Percentiles rank a stretch among this genome's conserved stretches.
Conservation (phyloP, 306 rosid genomes). For the Quercus variabilis region DNA sequence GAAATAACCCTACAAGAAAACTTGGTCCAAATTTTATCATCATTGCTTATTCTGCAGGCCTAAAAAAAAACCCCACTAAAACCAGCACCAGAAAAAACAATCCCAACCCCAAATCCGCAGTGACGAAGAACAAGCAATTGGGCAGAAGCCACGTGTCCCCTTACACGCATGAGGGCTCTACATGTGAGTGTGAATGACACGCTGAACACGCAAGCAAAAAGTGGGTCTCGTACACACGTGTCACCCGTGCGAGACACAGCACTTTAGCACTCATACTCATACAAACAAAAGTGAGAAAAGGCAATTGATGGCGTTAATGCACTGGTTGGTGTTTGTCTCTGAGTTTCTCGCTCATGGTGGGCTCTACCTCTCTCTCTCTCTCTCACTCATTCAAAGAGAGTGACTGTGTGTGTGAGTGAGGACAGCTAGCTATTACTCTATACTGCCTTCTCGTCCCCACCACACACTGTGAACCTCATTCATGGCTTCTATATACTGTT, state of each 20-base stretch:
- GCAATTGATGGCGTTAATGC: conserved; percentile 64
- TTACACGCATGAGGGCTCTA: no score
- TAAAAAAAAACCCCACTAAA: no score
- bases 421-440: conserved; percentile 68
- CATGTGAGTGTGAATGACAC: background rate
- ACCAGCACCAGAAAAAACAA: no score
- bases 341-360: conserved; percentile 33
- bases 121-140: no score
- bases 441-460: conserved; percentile 53
- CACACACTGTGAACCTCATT: conserved; percentile 58
- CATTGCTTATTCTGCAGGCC: no score
- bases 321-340: conserved; percentile 25
- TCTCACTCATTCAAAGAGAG: background rate
- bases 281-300: conserved; percentile 7
- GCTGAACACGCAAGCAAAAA: background rate
- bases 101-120: no score
- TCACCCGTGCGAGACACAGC: conserved; percentile 33
- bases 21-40: no score
- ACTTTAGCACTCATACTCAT: background rate
- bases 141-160: no score
- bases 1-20: no score
- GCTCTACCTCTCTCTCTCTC: conserved; percentile 31
- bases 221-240: conserved; percentile 11
- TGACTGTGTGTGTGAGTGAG: background rate
- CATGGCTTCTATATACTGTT: conserved; percentile 43